Evolutionary conservation across 164 flowering plant species (phyloP), one percentile per base, ranked within the genome.

Genomic region (Euptelea pleiosperma): DNA sequence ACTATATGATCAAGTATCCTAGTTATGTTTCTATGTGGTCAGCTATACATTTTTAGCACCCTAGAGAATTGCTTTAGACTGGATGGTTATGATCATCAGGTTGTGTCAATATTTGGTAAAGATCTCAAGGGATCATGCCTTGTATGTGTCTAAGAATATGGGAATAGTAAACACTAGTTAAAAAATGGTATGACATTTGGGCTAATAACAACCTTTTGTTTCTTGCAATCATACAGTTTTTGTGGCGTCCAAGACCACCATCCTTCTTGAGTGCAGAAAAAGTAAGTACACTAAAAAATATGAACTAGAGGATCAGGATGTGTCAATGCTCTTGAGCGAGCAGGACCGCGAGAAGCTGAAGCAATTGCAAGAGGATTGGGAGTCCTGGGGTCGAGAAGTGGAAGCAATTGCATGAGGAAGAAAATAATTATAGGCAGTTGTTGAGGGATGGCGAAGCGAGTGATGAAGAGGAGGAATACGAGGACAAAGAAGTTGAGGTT

Each of bases 231-330:
- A 4, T 37, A 18, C 77, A 90, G 99, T 86, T 81, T 56, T 43
- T 77, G 67, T 94, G 99, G 99, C 87, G 99, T 1, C 97, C 99
- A 55, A 81, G 97, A 63, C 97, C 97, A 40, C 85, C 87, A 55
- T 76, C 93, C 0, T 75, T 85, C 59, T 68, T 94, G 77, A 81
- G 62, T 55, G 60, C 85, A 0, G 99, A 91, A 70, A 86, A 91
- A 60, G 99, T 86, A 86, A 83, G 63, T 94, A 91, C 73, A 88
- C 95, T 50, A 94, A 87, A 82, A 94, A 85, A 74, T 94, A 88
- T 6, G 99, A 94, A 70, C 86, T 79, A 8, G 96, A 94, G 65
- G 99, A 94, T 61, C 97, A 94, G 64, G 99, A 87, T 54, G 97
- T 89, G 6, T 82, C 96, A 0, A 7, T 77, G 78, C 79, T 70